phyloP scores from a whole-genome alignment of 2,329 filamentous ascomycete species.

The Alternaria atra region DNA sequence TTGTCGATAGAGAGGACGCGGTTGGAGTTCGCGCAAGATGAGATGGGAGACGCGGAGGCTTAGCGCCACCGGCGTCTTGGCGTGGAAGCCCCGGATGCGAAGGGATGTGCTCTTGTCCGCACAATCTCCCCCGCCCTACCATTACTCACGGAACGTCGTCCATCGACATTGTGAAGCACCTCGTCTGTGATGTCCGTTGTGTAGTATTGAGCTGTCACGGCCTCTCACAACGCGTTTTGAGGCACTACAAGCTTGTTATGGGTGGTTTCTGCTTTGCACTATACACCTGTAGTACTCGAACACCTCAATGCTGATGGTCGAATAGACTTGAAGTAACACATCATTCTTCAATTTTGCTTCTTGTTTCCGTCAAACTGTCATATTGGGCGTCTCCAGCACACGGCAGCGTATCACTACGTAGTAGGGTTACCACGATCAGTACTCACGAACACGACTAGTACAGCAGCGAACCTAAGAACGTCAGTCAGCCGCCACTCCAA shows the following conservation, averaged over 20 bases:
- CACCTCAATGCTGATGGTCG: neutral
- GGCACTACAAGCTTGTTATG: neutral
- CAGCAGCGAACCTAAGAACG: constrained; percentile 8
- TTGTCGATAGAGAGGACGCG: neutral
- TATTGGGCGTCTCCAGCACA: neutral
- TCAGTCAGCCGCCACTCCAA: neutral
- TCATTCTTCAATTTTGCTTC: neutral
- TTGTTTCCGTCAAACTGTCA: neutral
- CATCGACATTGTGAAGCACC: neutral
- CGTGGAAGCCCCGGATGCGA: constrained; percentile 8
- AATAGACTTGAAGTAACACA: neutral
- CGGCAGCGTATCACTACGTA: neutral
- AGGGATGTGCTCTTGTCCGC: neutral
- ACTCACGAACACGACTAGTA: constrained; percentile 11
- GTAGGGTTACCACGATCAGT: neutral
- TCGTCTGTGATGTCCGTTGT: neutral
- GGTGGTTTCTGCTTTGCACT: neutral
- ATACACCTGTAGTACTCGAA: neutral
- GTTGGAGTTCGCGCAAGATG: neutral
- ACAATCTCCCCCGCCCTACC: neutral
- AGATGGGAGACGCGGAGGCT: neutral
- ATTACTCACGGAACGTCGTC: neutral
- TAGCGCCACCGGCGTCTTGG: constrained; percentile 12
- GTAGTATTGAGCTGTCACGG: neutral
- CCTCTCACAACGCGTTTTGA: neutral